phyloP scores from a whole-genome alignment of 257 asterid genomes.

The Solanum peruvianum region DNA sequence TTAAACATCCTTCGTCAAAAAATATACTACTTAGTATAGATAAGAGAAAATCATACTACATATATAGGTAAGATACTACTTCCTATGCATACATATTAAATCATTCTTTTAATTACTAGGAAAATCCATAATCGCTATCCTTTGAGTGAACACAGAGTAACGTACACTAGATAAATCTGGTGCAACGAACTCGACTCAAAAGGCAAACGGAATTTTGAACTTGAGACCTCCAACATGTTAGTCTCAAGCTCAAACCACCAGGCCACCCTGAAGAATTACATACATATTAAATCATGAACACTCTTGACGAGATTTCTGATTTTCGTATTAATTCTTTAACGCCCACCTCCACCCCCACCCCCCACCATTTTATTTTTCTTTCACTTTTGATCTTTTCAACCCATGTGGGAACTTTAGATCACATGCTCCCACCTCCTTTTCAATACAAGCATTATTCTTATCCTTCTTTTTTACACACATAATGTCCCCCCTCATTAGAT shows the following conservation, averaged over 20 bases:
- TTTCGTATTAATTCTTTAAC: background rate
- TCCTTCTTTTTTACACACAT: slow-evolving; percentile 16
- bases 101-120: background rate
- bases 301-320: background rate
- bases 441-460: slow-evolving; percentile 30
- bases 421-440: slow-evolving; percentile 48
- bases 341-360: too few species aligned
- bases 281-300: background rate
- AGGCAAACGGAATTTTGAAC: too few species aligned
- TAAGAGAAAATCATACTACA: background rate
- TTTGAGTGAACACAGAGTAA: too few species aligned
- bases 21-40: background rate
- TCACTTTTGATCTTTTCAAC: slow-evolving; percentile 8
- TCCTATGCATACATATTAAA: background rate
- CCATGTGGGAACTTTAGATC: slow-evolving; percentile 37
- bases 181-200: too few species aligned
- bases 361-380: background rate
- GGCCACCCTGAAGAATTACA: background rate
- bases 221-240: too few species aligned
- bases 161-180: too few species aligned
- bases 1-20: background rate
- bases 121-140: accelerated
- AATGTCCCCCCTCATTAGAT: slow-evolving; percentile 21
- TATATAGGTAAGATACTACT: background rate
- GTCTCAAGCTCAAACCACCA: too few species aligned